Evolutionary conservation across 805 yeast genomes (phyloP), one percentile per base, ranked within the genome.

Genomic region (Wickerhamiella shivajii): DNA sequence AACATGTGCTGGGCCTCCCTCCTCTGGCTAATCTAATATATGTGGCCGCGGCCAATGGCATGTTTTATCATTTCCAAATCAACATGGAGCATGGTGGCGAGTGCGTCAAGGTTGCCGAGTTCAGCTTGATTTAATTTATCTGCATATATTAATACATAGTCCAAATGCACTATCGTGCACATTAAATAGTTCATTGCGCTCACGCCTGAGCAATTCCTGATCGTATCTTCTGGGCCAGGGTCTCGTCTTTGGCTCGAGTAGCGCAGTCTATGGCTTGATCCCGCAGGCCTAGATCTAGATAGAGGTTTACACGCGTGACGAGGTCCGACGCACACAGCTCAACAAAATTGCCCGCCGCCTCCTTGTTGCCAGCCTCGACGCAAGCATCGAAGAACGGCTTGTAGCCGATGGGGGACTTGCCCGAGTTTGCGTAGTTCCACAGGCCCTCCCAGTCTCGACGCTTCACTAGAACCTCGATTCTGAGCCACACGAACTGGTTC

Each of bases 31-130:
- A 44, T 31, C 36, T 45, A 15, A 40, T 53, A 18, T 56, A 67
- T 45, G 72, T 84, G 5, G 80, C 81, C 3, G 80, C 93, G 1
- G 67, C 77, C 0, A 79, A 74, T 37, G 97, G 97, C 0, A 70
- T 67, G 43, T 77, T 79, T 44, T 77, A 76, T 46, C 79, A 77
- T 32, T 87, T 81, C 53, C 76, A 76, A 2, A 58, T 87, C 29
- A 90, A 83, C 41, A 75, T 90, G 0, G 92, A 76, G 40, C 58
- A 85, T 34, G 97, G 97, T 1, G 98, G 98, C 2, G 95, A 85
- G 50, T 87, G 97, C 56, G 69, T 77, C 24, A 59, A 83, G 40
- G 59, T 79, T 36, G 71, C 74, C 40, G 93, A 81, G 47, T 76
- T 32, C 37, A 25, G 37, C 3, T 21, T 46, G 24, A 18, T 10